A percentile compares a stretch with the other conserved stretches of the same genome.
phyloP scores from a whole-genome alignment of 2,329 filamentous ascomycete genomes.

The Magnaporthales sp. region DNA sequence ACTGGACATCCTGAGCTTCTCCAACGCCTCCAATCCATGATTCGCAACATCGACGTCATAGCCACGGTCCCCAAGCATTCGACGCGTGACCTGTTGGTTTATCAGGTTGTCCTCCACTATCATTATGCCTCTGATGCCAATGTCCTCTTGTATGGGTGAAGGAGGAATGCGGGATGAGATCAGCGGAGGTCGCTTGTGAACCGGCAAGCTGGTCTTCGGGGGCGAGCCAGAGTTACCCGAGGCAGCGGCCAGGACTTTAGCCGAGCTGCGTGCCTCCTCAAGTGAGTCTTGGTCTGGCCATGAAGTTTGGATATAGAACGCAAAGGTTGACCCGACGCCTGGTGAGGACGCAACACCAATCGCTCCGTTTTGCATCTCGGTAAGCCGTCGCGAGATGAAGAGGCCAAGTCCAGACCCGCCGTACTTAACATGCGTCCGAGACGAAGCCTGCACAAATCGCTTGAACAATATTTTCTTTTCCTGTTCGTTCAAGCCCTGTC shows the following conservation, averaged over 20 bases:
- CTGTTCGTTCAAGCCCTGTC: slow-evolving; percentile 60
- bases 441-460: slow-evolving; percentile 69
- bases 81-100: slow-evolving; percentile 47
- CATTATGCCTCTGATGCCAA: slow-evolving; percentile 34
- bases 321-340: slow-evolving; percentile 65
- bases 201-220: neutral
- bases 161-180: neutral
- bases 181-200: neutral
- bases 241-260: neutral
- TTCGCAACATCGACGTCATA: slow-evolving; percentile 45
- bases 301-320: slow-evolving; percentile 61
- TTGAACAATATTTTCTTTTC: slow-evolving; percentile 71
- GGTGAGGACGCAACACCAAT: slow-evolving; percentile 65
- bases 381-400: slow-evolving; percentile 72
- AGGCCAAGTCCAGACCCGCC: slow-evolving; percentile 71
- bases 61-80: slow-evolving; percentile 39
- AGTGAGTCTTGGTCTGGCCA: slow-evolving; percentile 25
- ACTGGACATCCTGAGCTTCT: slow-evolving; percentile 29
- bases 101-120: slow-evolving; percentile 54
- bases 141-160: slow-evolving; percentile 4
- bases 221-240: neutral
- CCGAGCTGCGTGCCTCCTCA: neutral
- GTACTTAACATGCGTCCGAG: slow-evolving; percentile 68
- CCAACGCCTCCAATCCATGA: slow-evolving; percentile 47
- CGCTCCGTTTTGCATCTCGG: slow-evolving; percentile 70